These are phyloP conservation scores for Gillenia trifoliata DNA, from an alignment of 306 rosid species.

Conservation along the genomic window DNA sequence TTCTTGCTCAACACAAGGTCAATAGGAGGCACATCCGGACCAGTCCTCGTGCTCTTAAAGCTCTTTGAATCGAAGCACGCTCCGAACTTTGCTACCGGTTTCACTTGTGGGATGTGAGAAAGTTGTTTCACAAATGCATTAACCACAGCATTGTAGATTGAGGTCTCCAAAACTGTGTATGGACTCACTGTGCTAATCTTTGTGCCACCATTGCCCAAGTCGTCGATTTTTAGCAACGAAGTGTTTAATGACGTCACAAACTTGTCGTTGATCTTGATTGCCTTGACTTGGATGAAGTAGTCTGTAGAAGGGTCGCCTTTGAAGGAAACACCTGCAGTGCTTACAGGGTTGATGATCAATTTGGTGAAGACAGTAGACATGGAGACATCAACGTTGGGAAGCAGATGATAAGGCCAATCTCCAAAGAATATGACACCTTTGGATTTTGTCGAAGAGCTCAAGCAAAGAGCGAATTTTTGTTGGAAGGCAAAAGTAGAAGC, in stretches of 20 bases:
- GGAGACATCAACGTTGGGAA: slow-evolving; percentile 13
- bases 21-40: slow-evolving; percentile 46
- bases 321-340: slow-evolving; percentile 20
- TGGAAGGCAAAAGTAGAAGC: slow-evolving; percentile 28
- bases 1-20: slow-evolving; percentile 38
- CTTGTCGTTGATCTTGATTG: slow-evolving; percentile 35
- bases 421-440: slow-evolving; percentile 27
- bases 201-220: slow-evolving; percentile 58
- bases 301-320: slow-evolving; percentile 42
- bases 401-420: slow-evolving; percentile 12
- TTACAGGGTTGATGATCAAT: slow-evolving; percentile 41
- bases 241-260: slow-evolving; percentile 35
- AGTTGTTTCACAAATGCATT: slow-evolving; percentile 26
- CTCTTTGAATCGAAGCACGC: slow-evolving; percentile 34
- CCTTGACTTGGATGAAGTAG: slow-evolving; percentile 51
- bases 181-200: slow-evolving; percentile 59
- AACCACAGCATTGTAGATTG: slow-evolving; percentile 40
- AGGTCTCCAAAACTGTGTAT: slow-evolving; percentile 41
- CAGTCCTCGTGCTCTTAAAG: slow-evolving; percentile 23
- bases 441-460: slow-evolving; percentile 20
- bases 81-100: slow-evolving; percentile 49
- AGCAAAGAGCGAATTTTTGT: slow-evolving; percentile 42
- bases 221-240: slow-evolving; percentile 37
- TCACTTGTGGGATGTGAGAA: slow-evolving; percentile 14
- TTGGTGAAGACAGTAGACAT: slow-evolving; percentile 38